Percentiles rank a stretch among this genome's conserved stretches.
phyloP scores from a whole-genome alignment of 2,329 filamentous ascomycete genomes.

The Fusarium sp. region DNA sequence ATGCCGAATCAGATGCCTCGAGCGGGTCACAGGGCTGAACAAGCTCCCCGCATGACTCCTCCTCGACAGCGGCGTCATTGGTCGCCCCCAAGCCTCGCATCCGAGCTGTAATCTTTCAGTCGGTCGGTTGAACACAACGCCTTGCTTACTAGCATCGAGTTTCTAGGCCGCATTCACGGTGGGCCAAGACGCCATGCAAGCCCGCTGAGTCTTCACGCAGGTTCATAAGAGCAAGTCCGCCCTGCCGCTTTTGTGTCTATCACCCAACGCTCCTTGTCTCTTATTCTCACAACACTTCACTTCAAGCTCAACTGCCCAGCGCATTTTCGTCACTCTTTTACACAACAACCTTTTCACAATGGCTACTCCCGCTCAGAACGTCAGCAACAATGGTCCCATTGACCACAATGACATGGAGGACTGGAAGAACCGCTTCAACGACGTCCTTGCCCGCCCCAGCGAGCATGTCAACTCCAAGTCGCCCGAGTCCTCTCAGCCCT shows the following conservation, averaged over 20 bases:
- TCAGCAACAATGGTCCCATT: constrained; percentile 54
- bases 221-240: constrained; percentile 11
- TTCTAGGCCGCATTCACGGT: constrained; percentile 1
- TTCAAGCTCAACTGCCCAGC: constrained; percentile 8
- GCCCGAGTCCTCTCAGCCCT: constrained; percentile 55
- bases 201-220: too few species aligned
- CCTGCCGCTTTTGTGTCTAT: not conserved
- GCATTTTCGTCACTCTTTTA: constrained; percentile 22
- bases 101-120: constrained; percentile 21
- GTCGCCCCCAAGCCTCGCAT: constrained; percentile 1
- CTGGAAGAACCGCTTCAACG: constrained; percentile 62
- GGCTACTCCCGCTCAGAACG: constrained; percentile 36
- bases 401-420: constrained; percentile 61
- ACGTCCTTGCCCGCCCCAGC: constrained; percentile 59
- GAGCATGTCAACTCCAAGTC: constrained; percentile 62
- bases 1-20: constrained; percentile 40
- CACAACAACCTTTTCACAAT: constrained; percentile 25
- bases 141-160: constrained; percentile 26
- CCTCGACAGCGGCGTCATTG: not conserved
- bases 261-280: constrained; percentile 23
- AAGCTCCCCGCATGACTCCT: constrained; percentile 11
- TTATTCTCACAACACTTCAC: constrained; percentile 7
- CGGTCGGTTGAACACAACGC: constrained; percentile 12
- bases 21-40: constrained; percentile 45
- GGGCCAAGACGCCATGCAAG: not conserved